Evolutionary conservation across 2,329 filamentous ascomycete species (phyloP), one percentile per base, ranked within the genome.

Genomic region (Scytalidium lignicola): DNA sequence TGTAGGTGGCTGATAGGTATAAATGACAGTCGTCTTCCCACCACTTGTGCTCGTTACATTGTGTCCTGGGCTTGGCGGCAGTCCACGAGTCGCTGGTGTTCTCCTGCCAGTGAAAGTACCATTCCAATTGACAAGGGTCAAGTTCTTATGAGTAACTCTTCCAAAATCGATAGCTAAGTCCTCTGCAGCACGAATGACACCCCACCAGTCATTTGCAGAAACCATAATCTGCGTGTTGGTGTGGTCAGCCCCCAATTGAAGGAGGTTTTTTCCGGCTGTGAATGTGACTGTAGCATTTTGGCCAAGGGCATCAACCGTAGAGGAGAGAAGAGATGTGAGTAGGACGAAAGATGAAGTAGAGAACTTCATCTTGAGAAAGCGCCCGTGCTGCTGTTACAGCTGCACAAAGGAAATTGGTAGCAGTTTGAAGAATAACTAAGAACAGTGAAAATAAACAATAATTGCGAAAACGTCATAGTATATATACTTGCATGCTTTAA

Each of bases 161-260:
- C 83, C 83, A 67, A 89, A 86, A 63, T 89, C 85, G 3, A 72
- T 60, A 0, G 83, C 82, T 9, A 89, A 73, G 63, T 89, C 85
- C 37, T 81, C 73, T 0, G 82, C 85, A 4, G 82, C 83, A 21
- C 84, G 76, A 47, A 86, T 73, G 1, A 88, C 85, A 49, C 83
- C 85, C 68, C 80, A 83, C 71, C 79, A 85, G 51, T 88, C 84
- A 48, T 78, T 68, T 18, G 65, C 58, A 9, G 79, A 78, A n/a
- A 82, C 70, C 2, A 78, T 67, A 45, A 85, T 79, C 59, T 78
- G 74, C 0, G 74, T 69, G 44, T 65, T 56, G 12, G 65, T 70
- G 65, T 54, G 54, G 13, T 47, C 43, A 4, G 60, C 58, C 19
- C 54, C 58, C n/a, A 64, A 52, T 47, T 57, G 55, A 15, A 65